phyloP scores from a whole-genome alignment of 176 grass and related monocot species.

The Rhipidocladum racemiflorum region DNA sequence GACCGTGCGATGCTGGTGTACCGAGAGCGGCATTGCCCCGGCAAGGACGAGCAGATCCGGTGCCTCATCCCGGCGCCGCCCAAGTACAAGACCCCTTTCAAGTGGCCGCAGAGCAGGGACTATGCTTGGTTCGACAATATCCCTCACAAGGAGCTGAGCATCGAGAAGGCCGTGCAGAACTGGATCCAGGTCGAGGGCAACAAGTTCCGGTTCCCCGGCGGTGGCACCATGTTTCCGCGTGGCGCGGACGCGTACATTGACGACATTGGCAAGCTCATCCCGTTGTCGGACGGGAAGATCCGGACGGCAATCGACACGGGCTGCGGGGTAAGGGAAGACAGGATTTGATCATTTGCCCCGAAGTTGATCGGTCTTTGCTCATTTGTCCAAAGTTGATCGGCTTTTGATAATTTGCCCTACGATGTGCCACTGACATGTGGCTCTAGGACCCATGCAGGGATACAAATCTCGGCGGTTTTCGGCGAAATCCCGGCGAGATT shows the following conservation, averaged over 20 bases:
- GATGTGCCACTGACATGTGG: no score
- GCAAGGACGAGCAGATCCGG: conserved; percentile 59
- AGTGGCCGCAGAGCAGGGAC: conserved; percentile 82
- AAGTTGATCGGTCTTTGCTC: no score
- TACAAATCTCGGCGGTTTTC: no score
- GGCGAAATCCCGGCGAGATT: no score
- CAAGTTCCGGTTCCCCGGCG: conserved; percentile 83
- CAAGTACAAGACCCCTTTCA: conserved; percentile 69
- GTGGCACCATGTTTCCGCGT: conserved; percentile 81
- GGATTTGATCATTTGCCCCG: no score
- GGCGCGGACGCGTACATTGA: conserved; percentile 87
- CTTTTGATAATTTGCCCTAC: no score
- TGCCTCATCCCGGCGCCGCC: conserved; percentile 84
- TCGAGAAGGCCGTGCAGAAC: conserved; percentile 97
- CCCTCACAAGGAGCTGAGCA: conserved; percentile 96
- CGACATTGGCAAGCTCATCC: conserved; percentile 74
- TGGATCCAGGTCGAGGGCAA: conserved; percentile 90
- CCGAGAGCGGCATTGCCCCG: conserved; percentile 85
- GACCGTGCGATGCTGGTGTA: conserved; percentile 68
- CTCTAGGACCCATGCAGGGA: no score
- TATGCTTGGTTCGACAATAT: conserved; percentile 91
- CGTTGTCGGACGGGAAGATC: conserved; percentile 70
- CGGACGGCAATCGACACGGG: conserved; percentile 88
- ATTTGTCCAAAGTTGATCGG: no score
- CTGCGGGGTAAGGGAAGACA: conserved; percentile 67